A percentile compares a stretch with the other conserved stretches of the same genome.
phyloP scores from a whole-genome alignment of 2,329 filamentous ascomycete species.

The Aspergillus puulaauensis region DNA sequence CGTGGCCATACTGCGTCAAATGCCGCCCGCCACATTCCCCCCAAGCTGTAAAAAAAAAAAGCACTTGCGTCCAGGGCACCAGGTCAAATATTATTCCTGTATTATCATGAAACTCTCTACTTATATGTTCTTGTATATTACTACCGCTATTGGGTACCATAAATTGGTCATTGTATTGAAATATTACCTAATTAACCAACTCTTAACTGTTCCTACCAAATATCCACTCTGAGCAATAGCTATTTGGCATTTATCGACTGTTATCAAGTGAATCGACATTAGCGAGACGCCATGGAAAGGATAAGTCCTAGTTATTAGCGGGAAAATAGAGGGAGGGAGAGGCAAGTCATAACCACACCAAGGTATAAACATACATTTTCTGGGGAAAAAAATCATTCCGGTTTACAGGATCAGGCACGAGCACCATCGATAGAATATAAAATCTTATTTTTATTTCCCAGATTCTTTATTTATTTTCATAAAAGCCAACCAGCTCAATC shows the following conservation, averaged over 20 bases:
- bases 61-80: too few relatives aligned
- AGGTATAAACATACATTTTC: too few relatives aligned
- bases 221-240: too few relatives aligned
- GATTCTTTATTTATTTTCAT: constrained; percentile 20
- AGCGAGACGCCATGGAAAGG: too few relatives aligned
- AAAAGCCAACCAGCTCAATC: constrained; percentile 17
- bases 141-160: neutral
- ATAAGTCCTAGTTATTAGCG: too few relatives aligned
- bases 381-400: neutral
- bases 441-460: neutral
- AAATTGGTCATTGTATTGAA: neutral
- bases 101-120: constrained; percentile 24
- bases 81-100: constrained; percentile 12
- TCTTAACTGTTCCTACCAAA: neutral
- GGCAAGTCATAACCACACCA: too few relatives aligned
- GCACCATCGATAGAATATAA: neutral
- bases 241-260: too few relatives aligned
- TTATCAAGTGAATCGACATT: too few relatives aligned
- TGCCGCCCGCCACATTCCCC: constrained; percentile 24
- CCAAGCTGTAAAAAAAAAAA: constrained; percentile 15
- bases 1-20: constrained; percentile 27
- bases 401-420: too few relatives aligned
- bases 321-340: neutral
- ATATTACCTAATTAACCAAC: neutral
- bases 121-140: constrained; percentile 11